Evolutionary conservation across 345 rosid genomes (phyloP).

Genomic region (Pelargonium nanum): DNA sequence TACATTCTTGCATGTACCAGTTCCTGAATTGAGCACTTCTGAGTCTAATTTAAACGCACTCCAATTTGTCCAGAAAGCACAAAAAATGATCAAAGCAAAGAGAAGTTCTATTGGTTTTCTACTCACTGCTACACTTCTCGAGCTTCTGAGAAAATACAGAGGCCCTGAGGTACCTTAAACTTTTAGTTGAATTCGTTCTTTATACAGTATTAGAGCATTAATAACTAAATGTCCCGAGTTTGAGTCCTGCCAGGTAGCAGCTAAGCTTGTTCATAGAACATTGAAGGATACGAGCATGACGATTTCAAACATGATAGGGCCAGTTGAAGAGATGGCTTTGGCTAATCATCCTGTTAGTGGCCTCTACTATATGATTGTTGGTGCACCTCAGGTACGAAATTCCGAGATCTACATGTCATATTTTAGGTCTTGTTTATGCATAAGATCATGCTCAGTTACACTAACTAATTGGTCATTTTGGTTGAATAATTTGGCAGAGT

Average conservation of each 20-base stretch:
- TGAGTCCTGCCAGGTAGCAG: constrained; percentile 27
- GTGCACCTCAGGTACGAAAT: constrained; percentile 43
- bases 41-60: constrained; percentile 14
- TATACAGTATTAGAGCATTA: no score
- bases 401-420: no score
- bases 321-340: constrained; percentile 31
- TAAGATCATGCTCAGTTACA: no score
- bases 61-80: constrained; percentile 17
- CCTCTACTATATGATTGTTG: constrained; percentile 30
- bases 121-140: constrained; percentile 22
- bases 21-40: constrained; percentile 16
- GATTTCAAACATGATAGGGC: constrained; percentile 40
- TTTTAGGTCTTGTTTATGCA: no score
- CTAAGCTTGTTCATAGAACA: constrained; percentile 26
- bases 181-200: no score
- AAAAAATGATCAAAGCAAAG: constrained; percentile 16
- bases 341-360: constrained; percentile 38
- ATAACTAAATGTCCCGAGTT: not conserved
- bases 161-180: constrained; percentile 25
- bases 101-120: constrained; percentile 21
- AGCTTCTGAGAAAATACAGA: constrained; percentile 18
- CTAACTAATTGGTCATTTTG: no score
- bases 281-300: constrained; percentile 38
- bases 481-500: constrained; percentile 9
- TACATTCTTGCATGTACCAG: constrained; percentile 24